These are phyloP conservation scores for Pholiota conissans DNA, from an alignment of 768 basidiomycete genomes.

Conservation along the genomic window DNA sequence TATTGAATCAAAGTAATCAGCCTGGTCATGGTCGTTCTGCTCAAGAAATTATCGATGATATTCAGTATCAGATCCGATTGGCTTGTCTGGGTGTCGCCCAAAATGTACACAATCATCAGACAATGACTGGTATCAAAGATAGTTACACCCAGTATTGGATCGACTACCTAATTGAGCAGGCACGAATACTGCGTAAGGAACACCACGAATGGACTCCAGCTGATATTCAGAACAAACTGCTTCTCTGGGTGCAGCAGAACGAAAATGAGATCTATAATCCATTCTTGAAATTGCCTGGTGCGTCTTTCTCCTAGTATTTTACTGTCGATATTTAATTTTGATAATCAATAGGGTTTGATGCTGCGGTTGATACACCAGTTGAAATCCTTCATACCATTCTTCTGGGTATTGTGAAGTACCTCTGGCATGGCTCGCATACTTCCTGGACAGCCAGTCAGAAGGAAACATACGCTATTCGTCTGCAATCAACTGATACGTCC, in stretches of 20 bases:
- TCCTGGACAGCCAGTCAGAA: conserved; percentile 21
- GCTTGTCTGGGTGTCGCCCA: conserved; percentile 33
- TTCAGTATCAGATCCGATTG: conserved; percentile 29
- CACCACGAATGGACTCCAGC: conserved; percentile 12
- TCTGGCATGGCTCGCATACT: conserved; percentile 30
- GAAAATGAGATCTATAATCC: conserved; percentile 27
- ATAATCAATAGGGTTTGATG: conserved; percentile 26
- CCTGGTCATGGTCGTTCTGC: conserved; percentile 21
- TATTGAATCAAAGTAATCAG: conserved; percentile 15
- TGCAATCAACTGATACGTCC: conserved; percentile 24
- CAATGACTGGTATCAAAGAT: conserved; percentile 38
- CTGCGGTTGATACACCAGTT: conserved; percentile 25
- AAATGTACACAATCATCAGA: conserved; percentile 27
- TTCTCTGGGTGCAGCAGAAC: conserved; percentile 27
- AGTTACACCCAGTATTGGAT: conserved; percentile 38
- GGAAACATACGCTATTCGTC: conserved; percentile 22
- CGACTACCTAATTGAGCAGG: conserved; percentile 25
- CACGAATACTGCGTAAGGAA: conserved; percentile 18
- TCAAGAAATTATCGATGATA: conserved; percentile 15
- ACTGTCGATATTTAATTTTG: background rate
- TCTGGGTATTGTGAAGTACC: conserved; percentile 37
- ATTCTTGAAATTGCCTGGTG: conserved; percentile 29
- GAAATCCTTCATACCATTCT: conserved; percentile 39
- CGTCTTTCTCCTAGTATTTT: background rate
- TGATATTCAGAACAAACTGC: conserved; percentile 25